Conservation (phyloP, 208 protist genomes). For the Leishmania martiniquensis region DNA sequence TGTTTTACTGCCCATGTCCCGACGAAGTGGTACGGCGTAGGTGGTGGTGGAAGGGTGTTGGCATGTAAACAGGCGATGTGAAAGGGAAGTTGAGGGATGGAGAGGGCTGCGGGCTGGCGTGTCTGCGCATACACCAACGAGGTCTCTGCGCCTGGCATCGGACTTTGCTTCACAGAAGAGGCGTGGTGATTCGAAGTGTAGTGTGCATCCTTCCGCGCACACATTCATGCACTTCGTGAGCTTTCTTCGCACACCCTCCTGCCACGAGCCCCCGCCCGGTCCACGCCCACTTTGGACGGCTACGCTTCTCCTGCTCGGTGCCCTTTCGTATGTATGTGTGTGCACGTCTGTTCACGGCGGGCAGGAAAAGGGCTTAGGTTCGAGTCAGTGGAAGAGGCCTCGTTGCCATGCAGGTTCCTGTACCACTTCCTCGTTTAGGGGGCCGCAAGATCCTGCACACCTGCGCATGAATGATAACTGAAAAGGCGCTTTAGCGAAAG, state of each 20-base stretch:
- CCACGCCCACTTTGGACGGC: too few species aligned
- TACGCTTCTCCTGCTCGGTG: too few species aligned
- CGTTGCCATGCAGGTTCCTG: background rate
- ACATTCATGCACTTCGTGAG: too few species aligned
- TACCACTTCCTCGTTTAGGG: background rate
- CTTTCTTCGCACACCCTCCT: too few species aligned
- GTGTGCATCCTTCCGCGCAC: too few species aligned
- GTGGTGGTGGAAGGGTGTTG: background rate
- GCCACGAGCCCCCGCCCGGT: too few species aligned
- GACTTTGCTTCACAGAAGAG: too few species aligned
- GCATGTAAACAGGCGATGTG: background rate
- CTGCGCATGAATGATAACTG: background rate
- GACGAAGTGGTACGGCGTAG: background rate
- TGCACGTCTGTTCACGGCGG: too few species aligned
- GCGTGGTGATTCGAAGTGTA: too few species aligned
- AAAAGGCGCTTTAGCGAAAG: background rate
- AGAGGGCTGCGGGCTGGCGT: background rate
- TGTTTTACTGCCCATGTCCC: background rate
- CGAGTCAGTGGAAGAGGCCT: too few species aligned
- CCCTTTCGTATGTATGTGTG: too few species aligned
- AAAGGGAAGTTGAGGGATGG: background rate
- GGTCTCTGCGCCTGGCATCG: background rate
- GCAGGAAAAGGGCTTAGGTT: too few species aligned
- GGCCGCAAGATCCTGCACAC: background rate
- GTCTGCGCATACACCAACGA: background rate